Evolutionary conservation across 371 early-diverging fungal genomes (phyloP).

Genomic region (Apophysomyces trapeziformis): DNA sequence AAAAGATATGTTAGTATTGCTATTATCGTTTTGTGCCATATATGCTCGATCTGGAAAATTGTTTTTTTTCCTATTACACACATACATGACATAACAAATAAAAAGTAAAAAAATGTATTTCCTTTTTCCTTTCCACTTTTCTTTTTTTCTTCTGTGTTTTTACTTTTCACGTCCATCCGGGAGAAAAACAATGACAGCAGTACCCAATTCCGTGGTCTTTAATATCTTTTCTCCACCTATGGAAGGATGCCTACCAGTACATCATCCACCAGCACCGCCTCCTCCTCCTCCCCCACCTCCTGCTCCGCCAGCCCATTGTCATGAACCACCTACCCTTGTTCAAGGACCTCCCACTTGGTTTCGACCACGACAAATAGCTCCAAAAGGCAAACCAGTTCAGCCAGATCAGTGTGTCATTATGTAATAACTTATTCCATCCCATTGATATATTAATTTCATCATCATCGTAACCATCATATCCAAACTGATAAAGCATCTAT

Average conservation of each 20-base stretch:
- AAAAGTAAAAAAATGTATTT: slow-evolving; percentile 13
- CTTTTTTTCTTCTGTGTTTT: background rate
- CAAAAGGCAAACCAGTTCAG: slow-evolving; percentile 6
- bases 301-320: slow-evolving; percentile 5
- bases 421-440: background rate
- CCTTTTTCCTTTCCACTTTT: background rate
- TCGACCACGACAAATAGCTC: slow-evolving; percentile 7
- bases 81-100: background rate
- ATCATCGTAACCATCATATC: too few relatives aligned
- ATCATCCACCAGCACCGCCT: background rate
- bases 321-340: background rate
- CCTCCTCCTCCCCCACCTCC: slow-evolving; percentile 6
- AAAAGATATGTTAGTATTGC: too few relatives aligned
- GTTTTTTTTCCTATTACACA: background rate
- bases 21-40: too few relatives aligned
- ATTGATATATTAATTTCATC: too few relatives aligned
- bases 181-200: background rate
- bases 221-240: slow-evolving; percentile 4
- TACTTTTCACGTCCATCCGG: background rate
- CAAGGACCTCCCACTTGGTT: slow-evolving; percentile 11
- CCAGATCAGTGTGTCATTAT: slow-evolving; percentile 3
- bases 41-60: too few relatives aligned
- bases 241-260: background rate
- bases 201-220: background rate
- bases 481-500: too few relatives aligned